phyloP scores from a whole-genome alignment of 176 grass and related monocot genomes.

The Miscanthus lutarioriparius region DNA sequence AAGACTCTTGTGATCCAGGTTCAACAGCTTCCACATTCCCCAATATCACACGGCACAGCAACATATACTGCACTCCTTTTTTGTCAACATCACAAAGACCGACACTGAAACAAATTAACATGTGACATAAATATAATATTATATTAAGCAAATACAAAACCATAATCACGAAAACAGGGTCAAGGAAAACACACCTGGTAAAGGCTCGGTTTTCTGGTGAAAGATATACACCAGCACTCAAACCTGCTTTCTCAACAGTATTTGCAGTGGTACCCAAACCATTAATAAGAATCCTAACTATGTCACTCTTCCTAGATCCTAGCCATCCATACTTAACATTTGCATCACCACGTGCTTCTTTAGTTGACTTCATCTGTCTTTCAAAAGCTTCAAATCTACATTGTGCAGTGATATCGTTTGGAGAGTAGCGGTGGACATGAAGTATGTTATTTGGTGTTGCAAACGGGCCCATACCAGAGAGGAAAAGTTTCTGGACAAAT shows the following conservation, averaged over 20 bases:
- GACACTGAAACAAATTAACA: constrained; percentile 54
- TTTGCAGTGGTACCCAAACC: constrained; percentile 60
- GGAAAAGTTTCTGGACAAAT: constrained; percentile 58
- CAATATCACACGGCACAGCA: constrained; percentile 70
- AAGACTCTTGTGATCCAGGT: constrained; percentile 52
- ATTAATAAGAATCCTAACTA: constrained; percentile 74
- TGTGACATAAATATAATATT: background rate
- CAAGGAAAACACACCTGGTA: constrained; percentile 54
- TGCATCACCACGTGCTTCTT: constrained; percentile 57
- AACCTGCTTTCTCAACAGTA: constrained; percentile 43
- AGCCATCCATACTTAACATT: constrained; percentile 75
- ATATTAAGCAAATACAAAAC: constrained; percentile 11
- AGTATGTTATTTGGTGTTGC: constrained; percentile 55
- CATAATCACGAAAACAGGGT: background rate
- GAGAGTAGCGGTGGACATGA: constrained; percentile 62
- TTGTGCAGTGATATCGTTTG: constrained; percentile 62
- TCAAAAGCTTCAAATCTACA: constrained; percentile 72
- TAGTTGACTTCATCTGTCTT: constrained; percentile 60
- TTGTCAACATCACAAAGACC: constrained; percentile 91
- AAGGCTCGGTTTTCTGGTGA: constrained; percentile 70
- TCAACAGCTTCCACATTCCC: constrained; percentile 60
- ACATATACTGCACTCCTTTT: constrained; percentile 90
- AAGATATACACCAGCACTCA: constrained; percentile 61
- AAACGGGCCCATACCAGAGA: constrained; percentile 78
- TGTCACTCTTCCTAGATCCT: constrained; percentile 69